These are phyloP conservation scores for Mitosporidium daphniae DNA, from an alignment of 371 early-diverging fungal species.

Conservation along the genomic window DNA sequence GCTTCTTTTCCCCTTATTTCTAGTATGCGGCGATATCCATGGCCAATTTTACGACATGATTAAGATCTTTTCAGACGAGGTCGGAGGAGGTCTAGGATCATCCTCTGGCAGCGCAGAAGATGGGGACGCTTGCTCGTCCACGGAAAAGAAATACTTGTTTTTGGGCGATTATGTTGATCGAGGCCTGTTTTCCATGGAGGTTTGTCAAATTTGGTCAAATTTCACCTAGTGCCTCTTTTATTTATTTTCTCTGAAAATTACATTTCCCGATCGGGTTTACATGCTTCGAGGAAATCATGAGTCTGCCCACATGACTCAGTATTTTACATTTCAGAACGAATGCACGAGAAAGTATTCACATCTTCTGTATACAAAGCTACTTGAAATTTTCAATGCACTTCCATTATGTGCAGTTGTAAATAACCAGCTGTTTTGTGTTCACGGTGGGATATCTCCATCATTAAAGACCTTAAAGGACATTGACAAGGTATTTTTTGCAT, in stretches of 20 bases:
- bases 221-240: too few relatives aligned
- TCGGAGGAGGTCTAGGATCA: slow-evolving; percentile 55
- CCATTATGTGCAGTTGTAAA: slow-evolving; percentile 72
- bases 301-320: slow-evolving; percentile 58
- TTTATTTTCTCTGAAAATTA: slow-evolving; percentile 48
- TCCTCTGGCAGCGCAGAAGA: too few relatives aligned
- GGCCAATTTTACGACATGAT: slow-evolving; percentile 93
- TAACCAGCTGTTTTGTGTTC: slow-evolving; percentile 69
- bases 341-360: slow-evolving; percentile 62
- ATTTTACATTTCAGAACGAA: slow-evolving; percentile 68
- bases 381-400: slow-evolving; percentile 57
- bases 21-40: slow-evolving; percentile 80
- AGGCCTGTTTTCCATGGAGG: slow-evolving; percentile 60
- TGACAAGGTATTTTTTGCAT: too few relatives aligned
- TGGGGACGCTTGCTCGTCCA: too few relatives aligned
- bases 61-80: slow-evolving; percentile 84
- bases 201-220: too few relatives aligned
- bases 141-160: slow-evolving; percentile 23
- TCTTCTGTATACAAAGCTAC: slow-evolving; percentile 32
- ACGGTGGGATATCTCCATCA: slow-evolving; percentile 72
- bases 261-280: slow-evolving; percentile 11
- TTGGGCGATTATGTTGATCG: slow-evolving; percentile 96
- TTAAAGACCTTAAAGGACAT: slow-evolving; percentile 49
- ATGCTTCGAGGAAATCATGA: slow-evolving; percentile 9
- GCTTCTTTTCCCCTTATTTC: slow-evolving; percentile 3